Evolutionary conservation across 31 red algal genomes (phyloP).

Genomic region (Odonthalia washingtoniensis): DNA sequence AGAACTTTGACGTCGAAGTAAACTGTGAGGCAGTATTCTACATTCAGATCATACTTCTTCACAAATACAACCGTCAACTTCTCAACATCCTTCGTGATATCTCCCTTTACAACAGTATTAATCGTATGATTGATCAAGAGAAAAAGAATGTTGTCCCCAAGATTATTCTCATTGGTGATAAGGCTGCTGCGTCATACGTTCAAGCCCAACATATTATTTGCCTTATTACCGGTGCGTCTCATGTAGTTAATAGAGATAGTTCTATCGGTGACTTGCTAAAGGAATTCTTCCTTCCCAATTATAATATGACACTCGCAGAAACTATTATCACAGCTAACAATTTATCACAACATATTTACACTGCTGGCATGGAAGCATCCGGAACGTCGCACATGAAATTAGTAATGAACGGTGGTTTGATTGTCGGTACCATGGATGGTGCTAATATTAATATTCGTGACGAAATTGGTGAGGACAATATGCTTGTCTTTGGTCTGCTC

Average conservation of each 20-base stretch:
- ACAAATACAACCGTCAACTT: conserved; percentile 99
- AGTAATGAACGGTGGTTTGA: conserved; percentile 99
- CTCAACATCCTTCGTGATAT: conserved; percentile 98
- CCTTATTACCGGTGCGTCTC: conserved; percentile 93
- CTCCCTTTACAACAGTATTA: conserved; percentile 90
- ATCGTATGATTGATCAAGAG: conserved; percentile 80
- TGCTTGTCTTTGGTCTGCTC: conserved; percentile 97
- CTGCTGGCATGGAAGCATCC: conserved; percentile 99
- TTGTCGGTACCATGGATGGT: conserved; percentile 99
- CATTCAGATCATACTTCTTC: conserved; percentile 99
- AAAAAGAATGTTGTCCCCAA: conserved; percentile 81
- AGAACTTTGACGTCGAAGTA: conserved; percentile 73
- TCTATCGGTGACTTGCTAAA: conserved; percentile 88
- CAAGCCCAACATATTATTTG: conserved; percentile 98
- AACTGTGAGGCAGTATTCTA: conserved; percentile 91
- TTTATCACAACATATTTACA: conserved; percentile 97
- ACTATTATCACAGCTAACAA: conserved; percentile 95
- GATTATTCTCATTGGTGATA: conserved; percentile 95
- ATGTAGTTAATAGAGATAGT: conserved; percentile 95
- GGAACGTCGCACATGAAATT: conserved; percentile 99
- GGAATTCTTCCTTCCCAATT: conserved; percentile 96
- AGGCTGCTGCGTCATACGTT: conserved; percentile 95
- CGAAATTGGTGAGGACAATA: conserved; percentile 94
- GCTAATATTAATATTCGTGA: conserved; percentile 99
- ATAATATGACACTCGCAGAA: conserved; percentile 94